These are phyloP conservation scores for Leucocoprinus birnbaumii DNA, from an alignment of 768 basidiomycete genomes.

Conservation along the genomic window DNA sequence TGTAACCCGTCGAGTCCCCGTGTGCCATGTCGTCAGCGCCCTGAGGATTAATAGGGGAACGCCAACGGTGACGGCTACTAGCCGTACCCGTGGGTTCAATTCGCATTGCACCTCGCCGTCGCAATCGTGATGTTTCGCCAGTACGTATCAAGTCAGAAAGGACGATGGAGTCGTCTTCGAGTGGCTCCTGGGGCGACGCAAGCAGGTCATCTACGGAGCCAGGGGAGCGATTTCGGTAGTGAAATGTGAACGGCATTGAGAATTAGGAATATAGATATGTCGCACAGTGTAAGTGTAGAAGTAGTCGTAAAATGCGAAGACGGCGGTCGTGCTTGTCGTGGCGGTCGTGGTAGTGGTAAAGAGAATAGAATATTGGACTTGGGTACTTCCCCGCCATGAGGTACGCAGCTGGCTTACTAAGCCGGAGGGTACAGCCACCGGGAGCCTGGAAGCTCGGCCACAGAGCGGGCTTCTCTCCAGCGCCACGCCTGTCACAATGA, in stretches of 20 bases:
- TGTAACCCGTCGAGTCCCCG: conserved; percentile 12
- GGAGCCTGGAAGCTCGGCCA: neutral
- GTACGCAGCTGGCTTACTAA: neutral
- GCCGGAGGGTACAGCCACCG: neutral
- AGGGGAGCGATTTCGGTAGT: neutral
- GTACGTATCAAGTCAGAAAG: conserved; percentile 73
- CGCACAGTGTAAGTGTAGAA: too few relatives aligned
- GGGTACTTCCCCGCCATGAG: neutral
- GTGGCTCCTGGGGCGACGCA: neutral
- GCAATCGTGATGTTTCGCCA: conserved; percentile 69
- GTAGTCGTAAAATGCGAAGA: neutral
- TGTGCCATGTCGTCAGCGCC: conserved; percentile 10
- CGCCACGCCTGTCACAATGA: neutral
- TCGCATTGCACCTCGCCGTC: conserved; percentile 72
- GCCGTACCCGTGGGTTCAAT: conserved; percentile 37
- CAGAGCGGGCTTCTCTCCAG: neutral
- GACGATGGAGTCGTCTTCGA: conserved; percentile 61
- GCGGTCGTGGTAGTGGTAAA: neutral
- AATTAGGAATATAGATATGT: conserved; percentile 5
- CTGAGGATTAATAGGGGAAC: conserved; percentile 1
- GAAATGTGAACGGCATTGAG: conserved; percentile 11
- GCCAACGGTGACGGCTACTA: conserved; percentile 5
- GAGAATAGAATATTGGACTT: neutral
- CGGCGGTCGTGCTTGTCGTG: neutral
- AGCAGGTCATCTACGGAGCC: conserved; percentile 3